Percentiles rank a stretch among this genome's conserved stretches.
These are phyloP conservation scores for Neckera pumila DNA, from an alignment of 225 moss, liverwort and hornwort species.

Conservation along the genomic window DNA sequence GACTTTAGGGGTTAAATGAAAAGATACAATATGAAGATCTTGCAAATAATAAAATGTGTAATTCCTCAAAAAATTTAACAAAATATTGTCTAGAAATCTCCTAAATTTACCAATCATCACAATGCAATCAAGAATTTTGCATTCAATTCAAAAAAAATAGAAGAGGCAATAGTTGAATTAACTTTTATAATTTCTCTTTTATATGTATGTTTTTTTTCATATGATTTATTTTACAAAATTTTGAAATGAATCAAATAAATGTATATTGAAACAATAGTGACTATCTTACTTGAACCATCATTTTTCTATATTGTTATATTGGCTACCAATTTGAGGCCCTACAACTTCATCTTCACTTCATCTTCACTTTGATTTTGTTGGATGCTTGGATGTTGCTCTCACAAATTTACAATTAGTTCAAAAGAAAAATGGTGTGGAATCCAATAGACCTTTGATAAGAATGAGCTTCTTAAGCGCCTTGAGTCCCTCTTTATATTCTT, in stretches of 20 bases:
- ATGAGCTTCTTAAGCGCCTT: background rate
- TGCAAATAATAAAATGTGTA: no score
- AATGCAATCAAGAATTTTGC: background rate
- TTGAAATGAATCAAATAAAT: background rate
- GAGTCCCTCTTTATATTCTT: background rate
- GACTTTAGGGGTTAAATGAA: no score
- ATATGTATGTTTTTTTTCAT: background rate
- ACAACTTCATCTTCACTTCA: background rate
- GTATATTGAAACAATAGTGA: background rate
- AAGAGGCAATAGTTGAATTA: accelerated
- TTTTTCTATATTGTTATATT: background rate
- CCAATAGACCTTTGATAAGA: background rate
- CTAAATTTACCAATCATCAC: background rate
- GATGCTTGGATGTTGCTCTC: background rate
- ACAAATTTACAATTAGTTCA: background rate
- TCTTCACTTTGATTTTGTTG: background rate
- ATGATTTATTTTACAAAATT: background rate
- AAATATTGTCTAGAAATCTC: no score
- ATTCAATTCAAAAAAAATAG: background rate
- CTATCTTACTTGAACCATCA: no score
- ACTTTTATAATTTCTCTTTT: background rate
- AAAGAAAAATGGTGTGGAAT: background rate
- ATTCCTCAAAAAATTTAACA: background rate
- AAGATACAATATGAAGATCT: background rate
- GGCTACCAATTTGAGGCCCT: no score